Base-by-base conservation (phyloP, 2,329 filamentous ascomycete species). In the Pseudogymnoascus sp. region DNA sequence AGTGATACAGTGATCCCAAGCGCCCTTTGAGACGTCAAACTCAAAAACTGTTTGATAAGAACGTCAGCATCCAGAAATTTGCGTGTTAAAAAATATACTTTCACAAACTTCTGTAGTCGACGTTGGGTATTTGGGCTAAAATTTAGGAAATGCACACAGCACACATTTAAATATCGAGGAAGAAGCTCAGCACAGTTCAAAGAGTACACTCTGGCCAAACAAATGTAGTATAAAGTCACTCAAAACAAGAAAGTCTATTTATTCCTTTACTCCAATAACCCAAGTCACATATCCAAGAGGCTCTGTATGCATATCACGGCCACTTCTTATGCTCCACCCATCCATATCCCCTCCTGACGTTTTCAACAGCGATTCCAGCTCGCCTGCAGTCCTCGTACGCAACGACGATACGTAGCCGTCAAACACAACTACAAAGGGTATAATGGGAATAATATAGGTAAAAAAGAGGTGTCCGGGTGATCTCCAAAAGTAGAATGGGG, bases 391-490 rank as follows among this genome's bases (percentile, higher is more conserved):
- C 63, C 89, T 80, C 5, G 87, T 89, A 47, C 89, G 78, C 68
- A 91, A 71, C 40, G 83, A 83, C 8, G 86, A 90, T 59, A 91
- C 80, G 64, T 84, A 77, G 2, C 89, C 89, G 73, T 92, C 89
- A 69, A 88, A 87, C 0, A 85, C 80, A 16, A 90, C 75, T 7
- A 89, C 83, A 65, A 88, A 82, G 0, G 89, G 88, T 14, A 91
- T 74, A 11, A 91, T 75, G 0, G 88, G 89, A 6, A 90, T 70
- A 1, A 85, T 66, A 69, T 86, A 91, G 4, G 86, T 86, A 70
- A 87, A 89, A 68, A 90, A 76, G 7, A 90, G 75, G 34, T 74
- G 73, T 0, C 73, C 72, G 1, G 73, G 73, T 18, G 71, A 74
- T 65, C 72, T 67, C 73, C 73, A 74, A 63, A 73, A 73, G 62